phyloP scores from a whole-genome alignment of 2,329 filamentous ascomycete genomes.

The Zymoseptoria brevis region DNA sequence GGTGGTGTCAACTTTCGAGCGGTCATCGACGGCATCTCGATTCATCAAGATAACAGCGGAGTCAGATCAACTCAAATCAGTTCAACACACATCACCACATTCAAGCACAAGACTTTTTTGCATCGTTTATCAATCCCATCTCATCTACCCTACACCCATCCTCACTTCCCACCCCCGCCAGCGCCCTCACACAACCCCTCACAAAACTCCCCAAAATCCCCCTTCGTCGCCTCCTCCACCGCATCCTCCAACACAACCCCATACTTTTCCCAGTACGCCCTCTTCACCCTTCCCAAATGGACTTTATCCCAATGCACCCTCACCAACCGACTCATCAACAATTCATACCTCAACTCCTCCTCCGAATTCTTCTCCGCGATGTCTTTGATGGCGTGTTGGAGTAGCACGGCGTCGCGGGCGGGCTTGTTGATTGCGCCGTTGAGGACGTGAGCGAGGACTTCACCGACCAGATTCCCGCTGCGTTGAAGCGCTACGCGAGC shows the following conservation, averaged over 20 bases:
- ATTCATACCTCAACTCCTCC: conserved; percentile 61
- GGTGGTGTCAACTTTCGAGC: too few species aligned
- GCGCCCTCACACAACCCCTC: conserved; percentile 22
- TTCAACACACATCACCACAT: too few species aligned
- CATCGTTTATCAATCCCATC: too few species aligned
- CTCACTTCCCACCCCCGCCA: not conserved
- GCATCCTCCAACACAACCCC: conserved; percentile 65
- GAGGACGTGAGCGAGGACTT: conserved; percentile 87
- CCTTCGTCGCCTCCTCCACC: conserved; percentile 66
- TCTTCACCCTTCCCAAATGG: conserved; percentile 73
- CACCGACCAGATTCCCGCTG: conserved; percentile 86
- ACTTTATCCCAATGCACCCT: conserved; percentile 85
- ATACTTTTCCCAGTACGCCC: conserved; percentile 73
- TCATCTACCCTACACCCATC: too few species aligned
- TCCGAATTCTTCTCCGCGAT: conserved; percentile 32
- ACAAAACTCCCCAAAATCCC: conserved; percentile 48
- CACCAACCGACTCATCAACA: conserved; percentile 80
- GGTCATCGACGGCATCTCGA: too few species aligned
- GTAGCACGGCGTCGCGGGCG: conserved; percentile 80
- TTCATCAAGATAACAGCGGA: too few species aligned
- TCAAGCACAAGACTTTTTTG: too few species aligned
- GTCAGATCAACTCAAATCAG: too few species aligned
- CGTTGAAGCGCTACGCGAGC: conserved; percentile 79
- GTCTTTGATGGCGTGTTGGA: conserved; percentile 76
- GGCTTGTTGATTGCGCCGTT: conserved; percentile 96